A percentile compares a stretch with the other conserved stretches of the same genome.
Evolutionary conservation across 2,329 filamentous ascomycete genomes (phyloP).

Genomic region (Aspergillus unguis): DNA sequence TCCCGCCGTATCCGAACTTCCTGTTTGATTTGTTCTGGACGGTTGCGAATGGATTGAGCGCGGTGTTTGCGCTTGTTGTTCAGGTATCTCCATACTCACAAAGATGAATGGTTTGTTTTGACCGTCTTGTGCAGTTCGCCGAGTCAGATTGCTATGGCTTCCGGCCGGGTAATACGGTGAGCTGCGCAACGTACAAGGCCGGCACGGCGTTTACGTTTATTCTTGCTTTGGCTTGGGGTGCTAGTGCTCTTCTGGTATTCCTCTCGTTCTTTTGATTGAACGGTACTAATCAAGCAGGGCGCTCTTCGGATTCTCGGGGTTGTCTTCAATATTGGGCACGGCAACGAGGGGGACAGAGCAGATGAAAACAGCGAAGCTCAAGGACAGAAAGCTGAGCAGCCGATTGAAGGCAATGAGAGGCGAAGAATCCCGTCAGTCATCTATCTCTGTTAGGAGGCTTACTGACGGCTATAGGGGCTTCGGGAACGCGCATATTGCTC

Average conservation of each 20-base stretch:
- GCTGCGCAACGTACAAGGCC: slow-evolving; percentile 8
- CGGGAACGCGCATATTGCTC: slow-evolving; percentile 7
- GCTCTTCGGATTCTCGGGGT: not conserved
- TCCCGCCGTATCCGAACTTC: slow-evolving; percentile 11
- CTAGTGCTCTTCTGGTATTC: slow-evolving; percentile 6
- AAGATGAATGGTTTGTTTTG: not conserved
- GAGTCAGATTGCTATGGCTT: slow-evolving; percentile 11
- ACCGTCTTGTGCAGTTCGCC: not conserved
- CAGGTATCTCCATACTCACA: not conserved
- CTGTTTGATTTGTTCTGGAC: slow-evolving; percentile 9
- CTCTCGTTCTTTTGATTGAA: not conserved
- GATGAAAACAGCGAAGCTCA: not conserved
- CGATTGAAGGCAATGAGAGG: not conserved
- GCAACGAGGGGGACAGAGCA: not conserved
- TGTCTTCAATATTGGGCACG: slow-evolving; percentile 3
- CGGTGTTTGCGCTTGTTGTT: slow-evolving; percentile 7
- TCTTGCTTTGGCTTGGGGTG: slow-evolving; percentile 1
- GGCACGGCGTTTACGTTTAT: slow-evolving; percentile 11
- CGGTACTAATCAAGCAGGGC: not conserved
- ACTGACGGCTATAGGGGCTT: not conserved
- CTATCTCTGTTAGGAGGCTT: not conserved
- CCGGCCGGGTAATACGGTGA: not conserved
- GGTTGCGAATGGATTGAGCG: not conserved
- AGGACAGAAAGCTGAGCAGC: not conserved
- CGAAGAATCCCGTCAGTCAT: not conserved